These are phyloP conservation scores for Stygiomarasmius scandens DNA, from an alignment of 1,284 basidiomycete species.

Conservation along the genomic window DNA sequence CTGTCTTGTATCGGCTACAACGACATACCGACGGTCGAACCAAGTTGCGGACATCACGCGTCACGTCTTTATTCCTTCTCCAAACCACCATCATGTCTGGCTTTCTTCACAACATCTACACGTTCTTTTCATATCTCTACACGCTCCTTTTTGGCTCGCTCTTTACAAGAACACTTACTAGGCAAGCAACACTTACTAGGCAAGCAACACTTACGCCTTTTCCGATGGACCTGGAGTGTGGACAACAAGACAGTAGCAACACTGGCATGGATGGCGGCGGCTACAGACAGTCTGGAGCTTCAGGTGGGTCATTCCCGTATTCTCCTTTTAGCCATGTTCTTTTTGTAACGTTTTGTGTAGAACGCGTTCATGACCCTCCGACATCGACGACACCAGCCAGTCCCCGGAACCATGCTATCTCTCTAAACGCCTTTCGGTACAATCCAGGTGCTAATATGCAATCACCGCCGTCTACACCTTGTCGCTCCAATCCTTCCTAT, in stretches of 20 bases:
- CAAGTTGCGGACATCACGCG: neutral
- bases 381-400: conserved; percentile 1
- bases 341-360: too few species aligned
- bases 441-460: neutral
- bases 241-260: too few species aligned
- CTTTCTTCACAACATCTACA: conserved; percentile 8
- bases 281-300: too few species aligned
- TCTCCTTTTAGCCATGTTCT: too few species aligned
- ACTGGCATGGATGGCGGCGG: neutral
- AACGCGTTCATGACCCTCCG: too few species aligned
- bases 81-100: conserved; percentile 1
- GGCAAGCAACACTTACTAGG: conserved; percentile 2
- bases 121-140: conserved; percentile 11
- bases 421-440: neutral
- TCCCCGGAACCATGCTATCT: neutral
- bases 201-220: too few species aligned
- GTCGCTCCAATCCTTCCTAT: neutral
- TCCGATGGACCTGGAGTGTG: too few species aligned
- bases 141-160: conserved; percentile 7
- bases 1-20: too few species aligned
- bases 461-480: neutral
- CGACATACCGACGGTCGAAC: too few species aligned
- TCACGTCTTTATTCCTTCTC: neutral
- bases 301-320: too few species aligned
- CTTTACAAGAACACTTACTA: neutral